Percentiles rank a stretch among this genome's conserved stretches.
Evolutionary conservation across 768 basidiomycete genomes (phyloP).

Genomic region (Dictyophora rubrovolvata): DNA sequence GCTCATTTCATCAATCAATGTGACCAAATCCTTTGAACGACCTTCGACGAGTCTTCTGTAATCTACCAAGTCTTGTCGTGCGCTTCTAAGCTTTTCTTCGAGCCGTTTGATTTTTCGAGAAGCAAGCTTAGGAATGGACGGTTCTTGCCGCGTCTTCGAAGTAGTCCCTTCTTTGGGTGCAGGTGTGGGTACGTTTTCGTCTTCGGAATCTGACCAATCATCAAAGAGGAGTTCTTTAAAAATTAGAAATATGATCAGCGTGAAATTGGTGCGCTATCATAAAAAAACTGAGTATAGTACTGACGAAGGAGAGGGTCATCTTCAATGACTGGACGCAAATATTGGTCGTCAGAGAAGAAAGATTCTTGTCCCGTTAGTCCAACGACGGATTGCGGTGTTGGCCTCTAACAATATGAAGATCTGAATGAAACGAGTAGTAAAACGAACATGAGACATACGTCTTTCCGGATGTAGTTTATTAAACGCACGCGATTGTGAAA

Average conservation of each 20-base stretch:
- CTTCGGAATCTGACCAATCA: constrained; percentile 68
- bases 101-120: constrained; percentile 44
- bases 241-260: constrained; percentile 5
- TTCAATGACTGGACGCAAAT: constrained; percentile 71
- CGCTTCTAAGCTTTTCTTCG: constrained; percentile 48
- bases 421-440: background rate
- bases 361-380: constrained; percentile 45
- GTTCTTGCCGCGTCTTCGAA: constrained; percentile 8
- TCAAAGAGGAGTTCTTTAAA: constrained; percentile 51
- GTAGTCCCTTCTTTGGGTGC: constrained; percentile 1
- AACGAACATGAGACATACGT: constrained; percentile 31
- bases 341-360: constrained; percentile 65
- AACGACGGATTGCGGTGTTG: constrained; percentile 33
- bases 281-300: constrained; percentile 24
- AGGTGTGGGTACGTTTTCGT: constrained; percentile 27
- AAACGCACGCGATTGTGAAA: constrained; percentile 70
- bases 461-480: constrained; percentile 79
- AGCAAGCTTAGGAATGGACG: constrained; percentile 24
- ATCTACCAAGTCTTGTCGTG: constrained; percentile 51
- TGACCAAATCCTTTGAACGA: constrained; percentile 22
- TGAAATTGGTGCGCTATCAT: background rate
- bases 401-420: constrained; percentile 33
- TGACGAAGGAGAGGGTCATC: constrained; percentile 86
- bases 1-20: constrained; percentile 16
- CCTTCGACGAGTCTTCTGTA: constrained; percentile 49